Percentiles rank a stretch among this genome's conserved stretches.
These are phyloP conservation scores for Trichoderma sp. DNA, from an alignment of 2,329 filamentous ascomycete species.

Conservation along the genomic window DNA sequence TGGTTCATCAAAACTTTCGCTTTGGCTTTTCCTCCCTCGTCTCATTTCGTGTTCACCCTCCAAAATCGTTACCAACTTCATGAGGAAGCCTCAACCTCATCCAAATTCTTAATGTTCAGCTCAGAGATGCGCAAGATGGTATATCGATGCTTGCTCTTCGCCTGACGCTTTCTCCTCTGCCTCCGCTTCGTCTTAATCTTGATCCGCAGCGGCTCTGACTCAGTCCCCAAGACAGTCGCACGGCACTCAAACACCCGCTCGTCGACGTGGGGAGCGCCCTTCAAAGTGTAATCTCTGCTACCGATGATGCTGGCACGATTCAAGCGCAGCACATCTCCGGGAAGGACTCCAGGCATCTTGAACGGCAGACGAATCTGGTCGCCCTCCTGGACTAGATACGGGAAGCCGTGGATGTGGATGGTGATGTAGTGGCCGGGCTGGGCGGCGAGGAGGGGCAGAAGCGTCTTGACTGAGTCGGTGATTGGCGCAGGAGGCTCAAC, in stretches of 20 bases:
- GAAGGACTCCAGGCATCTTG: slow-evolving; percentile 69
- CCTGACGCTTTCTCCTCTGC: slow-evolving; percentile 68
- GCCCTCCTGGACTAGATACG: slow-evolving; percentile 75
- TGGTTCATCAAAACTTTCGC: background rate
- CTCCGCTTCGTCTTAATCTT: slow-evolving; percentile 81
- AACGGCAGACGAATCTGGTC: slow-evolving; percentile 77
- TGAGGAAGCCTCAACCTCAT: slow-evolving; percentile 38
- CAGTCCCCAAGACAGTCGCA: slow-evolving; percentile 78
- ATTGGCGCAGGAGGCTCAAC: slow-evolving; percentile 39
- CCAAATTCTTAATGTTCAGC: slow-evolving; percentile 58
- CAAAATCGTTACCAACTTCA: background rate
- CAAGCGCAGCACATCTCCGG: slow-evolving; percentile 83
- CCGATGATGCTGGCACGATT: slow-evolving; percentile 82
- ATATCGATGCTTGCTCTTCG: slow-evolving; percentile 86
- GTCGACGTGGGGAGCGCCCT: slow-evolving; percentile 78
- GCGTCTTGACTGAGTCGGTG: slow-evolving; percentile 53
- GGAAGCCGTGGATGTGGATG: slow-evolving; percentile 73
- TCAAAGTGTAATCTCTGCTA: slow-evolving; percentile 85
- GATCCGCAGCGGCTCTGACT: slow-evolving; percentile 72
- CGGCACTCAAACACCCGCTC: slow-evolving; percentile 81
- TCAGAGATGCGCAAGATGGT: slow-evolving; percentile 85
- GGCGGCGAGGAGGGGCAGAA: slow-evolving; percentile 68
- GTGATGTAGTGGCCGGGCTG: slow-evolving; percentile 78
- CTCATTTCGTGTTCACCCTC: background rate
- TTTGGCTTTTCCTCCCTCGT: background rate